A percentile compares a stretch with the other conserved stretches of the same genome.
Evolutionary conservation across 2,329 filamentous ascomycete genomes (phyloP).

Genomic region (Endoconidiophora laricicola): DNA sequence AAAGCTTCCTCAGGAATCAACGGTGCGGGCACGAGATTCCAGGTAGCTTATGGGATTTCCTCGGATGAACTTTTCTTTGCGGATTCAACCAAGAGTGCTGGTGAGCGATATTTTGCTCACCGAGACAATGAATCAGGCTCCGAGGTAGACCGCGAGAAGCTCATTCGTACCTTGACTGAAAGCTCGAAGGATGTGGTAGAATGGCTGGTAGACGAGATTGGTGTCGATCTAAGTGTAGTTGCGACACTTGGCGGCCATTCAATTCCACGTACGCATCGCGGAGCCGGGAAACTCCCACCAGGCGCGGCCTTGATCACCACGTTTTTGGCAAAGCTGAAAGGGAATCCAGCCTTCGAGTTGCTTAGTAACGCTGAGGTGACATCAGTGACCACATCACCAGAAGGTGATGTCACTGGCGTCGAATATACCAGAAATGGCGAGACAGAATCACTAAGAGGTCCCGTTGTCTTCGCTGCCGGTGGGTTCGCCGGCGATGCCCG

Average conservation of each 20-base stretch:
- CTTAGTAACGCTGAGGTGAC: constrained; percentile 35
- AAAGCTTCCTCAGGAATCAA: constrained; percentile 53
- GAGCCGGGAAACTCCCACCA: constrained; percentile 36
- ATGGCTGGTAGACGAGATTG: constrained; percentile 40
- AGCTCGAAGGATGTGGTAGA: constrained; percentile 32
- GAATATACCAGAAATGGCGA: constrained; percentile 25
- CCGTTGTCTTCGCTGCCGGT: constrained; percentile 43
- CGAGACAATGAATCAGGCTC: constrained; percentile 15
- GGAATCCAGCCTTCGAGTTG: constrained; percentile 33
- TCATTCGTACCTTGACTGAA: constrained; percentile 32
- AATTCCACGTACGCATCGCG: constrained; percentile 38
- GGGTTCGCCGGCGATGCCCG: constrained; percentile 46
- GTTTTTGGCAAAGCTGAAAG: constrained; percentile 34
- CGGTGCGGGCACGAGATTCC: constrained; percentile 41
- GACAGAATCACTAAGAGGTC: constrained; percentile 27
- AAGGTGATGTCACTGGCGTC: constrained; percentile 31
- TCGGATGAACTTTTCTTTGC: constrained; percentile 27
- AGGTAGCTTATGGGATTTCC: constrained; percentile 23
- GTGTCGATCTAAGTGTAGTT: constrained; percentile 41
- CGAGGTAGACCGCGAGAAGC: constrained; percentile 22
- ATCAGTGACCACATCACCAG: constrained; percentile 14
- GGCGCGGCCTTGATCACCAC: constrained; percentile 41
- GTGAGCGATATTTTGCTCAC: constrained; percentile 21
- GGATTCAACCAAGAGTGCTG: constrained; percentile 42
- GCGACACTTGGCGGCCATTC: constrained; percentile 44